A percentile compares a stretch with the other conserved stretches of the same genome.
Evolutionary conservation across 257 asterid species (phyloP).

Genomic region (Euphrasia confusa): DNA sequence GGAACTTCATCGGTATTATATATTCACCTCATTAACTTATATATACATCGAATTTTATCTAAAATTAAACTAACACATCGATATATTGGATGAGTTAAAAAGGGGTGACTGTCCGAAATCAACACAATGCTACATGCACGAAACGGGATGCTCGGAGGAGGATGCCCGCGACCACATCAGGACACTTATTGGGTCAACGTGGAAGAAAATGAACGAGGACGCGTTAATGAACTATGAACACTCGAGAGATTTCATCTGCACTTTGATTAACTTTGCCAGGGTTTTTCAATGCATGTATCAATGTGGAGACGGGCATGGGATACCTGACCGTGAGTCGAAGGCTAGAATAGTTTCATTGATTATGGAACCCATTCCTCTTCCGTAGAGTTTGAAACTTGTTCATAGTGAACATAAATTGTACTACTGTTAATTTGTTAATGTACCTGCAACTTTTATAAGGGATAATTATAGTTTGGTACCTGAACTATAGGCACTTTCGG

Average conservation of each 20-base stretch:
- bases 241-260: conserved; percentile 17
- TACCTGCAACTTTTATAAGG: too few species aligned
- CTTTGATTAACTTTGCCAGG: conserved; percentile 25
- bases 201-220: conserved; percentile 34
- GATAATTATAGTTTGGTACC: too few species aligned
- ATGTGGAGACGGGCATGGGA: conserved; percentile 28
- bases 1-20: conserved; percentile 31
- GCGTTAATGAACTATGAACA: conserved; percentile 13
- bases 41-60: too few species aligned
- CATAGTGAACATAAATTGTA: too few species aligned
- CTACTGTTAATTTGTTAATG: too few species aligned
- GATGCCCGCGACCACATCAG: conserved; percentile 21
- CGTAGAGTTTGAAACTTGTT: neutral
- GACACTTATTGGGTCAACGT: conserved; percentile 19
- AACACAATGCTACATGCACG: conserved; percentile 33
- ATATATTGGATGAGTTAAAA: conserved; percentile 23
- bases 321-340: conserved; percentile 18
- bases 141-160: conserved; percentile 25
- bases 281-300: neutral
- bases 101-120: conserved; percentile 21
- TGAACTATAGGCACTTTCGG: too few species aligned
- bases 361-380: conserved; percentile 24
- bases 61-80: too few species aligned
- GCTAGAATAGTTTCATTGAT: conserved; percentile 12
- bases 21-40: too few species aligned